Evolutionary conservation across 306 rosid species (phyloP).

Genomic region (Glycine soja): DNA sequence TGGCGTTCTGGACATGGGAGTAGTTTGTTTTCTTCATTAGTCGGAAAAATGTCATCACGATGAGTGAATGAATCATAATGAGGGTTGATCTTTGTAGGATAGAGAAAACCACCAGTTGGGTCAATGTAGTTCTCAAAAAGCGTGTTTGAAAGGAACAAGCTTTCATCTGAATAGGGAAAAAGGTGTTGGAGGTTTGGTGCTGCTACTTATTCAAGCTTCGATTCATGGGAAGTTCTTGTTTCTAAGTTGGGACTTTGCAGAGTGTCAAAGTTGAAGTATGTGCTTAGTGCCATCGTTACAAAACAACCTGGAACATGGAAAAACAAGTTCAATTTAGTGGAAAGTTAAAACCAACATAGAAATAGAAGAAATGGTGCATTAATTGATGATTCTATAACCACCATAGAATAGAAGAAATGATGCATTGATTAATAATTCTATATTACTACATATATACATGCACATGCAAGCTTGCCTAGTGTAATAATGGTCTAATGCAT

Average conservation of each 20-base stretch:
- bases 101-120: neutral
- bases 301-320: slow-evolving; percentile 1
- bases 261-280: slow-evolving; percentile 40
- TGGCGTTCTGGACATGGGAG: slow-evolving; percentile 51
- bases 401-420: too few relatives aligned
- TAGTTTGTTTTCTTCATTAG: neutral
- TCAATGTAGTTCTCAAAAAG: slow-evolving; percentile 33
- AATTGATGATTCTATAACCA: too few relatives aligned
- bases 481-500: neutral
- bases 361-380: too few relatives aligned
- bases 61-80: neutral
- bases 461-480: neutral
- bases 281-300: slow-evolving; percentile 44
- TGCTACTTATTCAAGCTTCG: neutral
- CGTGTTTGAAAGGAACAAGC: neutral
- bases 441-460: neutral
- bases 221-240: slow-evolving; percentile 31
- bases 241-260: slow-evolving; percentile 37
- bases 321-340: neutral
- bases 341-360: neutral
- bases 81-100: slow-evolving; percentile 8
- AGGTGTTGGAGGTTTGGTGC: neutral
- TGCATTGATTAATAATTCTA: too few relatives aligned
- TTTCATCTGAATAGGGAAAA: slow-evolving; percentile 39
- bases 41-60: neutral